These are phyloP conservation scores for Penicillium sp. DNA, from an alignment of 2,329 filamentous ascomycete genomes.

Conservation along the genomic window DNA sequence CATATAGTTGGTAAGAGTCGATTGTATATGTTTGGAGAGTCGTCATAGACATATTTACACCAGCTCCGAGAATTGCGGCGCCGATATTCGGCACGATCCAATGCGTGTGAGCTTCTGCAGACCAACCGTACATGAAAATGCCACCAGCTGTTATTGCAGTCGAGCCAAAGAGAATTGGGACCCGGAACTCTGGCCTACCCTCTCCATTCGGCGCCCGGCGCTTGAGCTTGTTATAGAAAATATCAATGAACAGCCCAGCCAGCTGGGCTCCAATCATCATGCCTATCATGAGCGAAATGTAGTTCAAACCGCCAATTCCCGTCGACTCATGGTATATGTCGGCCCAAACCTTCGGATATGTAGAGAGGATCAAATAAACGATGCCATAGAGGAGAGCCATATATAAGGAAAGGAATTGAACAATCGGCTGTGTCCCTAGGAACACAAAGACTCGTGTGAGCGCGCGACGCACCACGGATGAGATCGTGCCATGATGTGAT, in stretches of 20 bases:
- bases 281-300: background rate
- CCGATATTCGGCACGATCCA: constrained; percentile 57
- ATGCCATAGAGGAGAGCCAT: constrained; percentile 54
- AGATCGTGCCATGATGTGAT: constrained; percentile 21
- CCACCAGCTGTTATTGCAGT: constrained; percentile 49
- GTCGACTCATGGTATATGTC: background rate
- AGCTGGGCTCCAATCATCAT: background rate
- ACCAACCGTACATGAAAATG: constrained; percentile 53
- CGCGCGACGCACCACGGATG: constrained; percentile 48
- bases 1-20: background rate
- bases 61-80: constrained; percentile 41
- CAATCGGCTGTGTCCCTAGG: constrained; percentile 52
- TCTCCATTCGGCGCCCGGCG: constrained; percentile 34
- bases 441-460: constrained; percentile 51
- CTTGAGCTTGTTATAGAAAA: background rate
- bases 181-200: constrained; percentile 39
- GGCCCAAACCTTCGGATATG: background rate
- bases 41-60: background rate
- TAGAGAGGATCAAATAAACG: constrained; percentile 46
- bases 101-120: constrained; percentile 44
- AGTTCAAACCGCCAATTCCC: background rate
- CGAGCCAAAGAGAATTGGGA: constrained; percentile 51
- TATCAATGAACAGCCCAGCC: background rate
- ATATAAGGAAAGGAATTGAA: constrained; percentile 50
- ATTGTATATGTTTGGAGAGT: background rate